Percentiles rank a stretch among this genome's conserved stretches.
Evolutionary conservation across 768 basidiomycete genomes (phyloP).

Genomic region (Lepiota brunneoincarnata): DNA sequence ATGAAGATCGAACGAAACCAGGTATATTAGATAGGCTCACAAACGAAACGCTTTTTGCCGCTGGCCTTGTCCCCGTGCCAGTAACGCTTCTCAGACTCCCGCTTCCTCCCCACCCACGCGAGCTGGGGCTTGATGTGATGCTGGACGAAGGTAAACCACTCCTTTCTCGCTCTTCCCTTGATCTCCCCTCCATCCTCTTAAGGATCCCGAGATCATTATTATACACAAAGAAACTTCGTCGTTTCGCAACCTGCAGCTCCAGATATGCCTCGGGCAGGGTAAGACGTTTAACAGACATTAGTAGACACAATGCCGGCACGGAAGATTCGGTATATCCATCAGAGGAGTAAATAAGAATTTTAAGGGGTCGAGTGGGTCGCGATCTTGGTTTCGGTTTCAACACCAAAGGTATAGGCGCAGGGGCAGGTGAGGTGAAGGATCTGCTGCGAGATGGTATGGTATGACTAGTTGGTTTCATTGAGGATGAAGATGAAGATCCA

Average conservation of each 20-base stretch:
- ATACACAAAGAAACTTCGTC: constrained; percentile 91
- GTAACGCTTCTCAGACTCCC: constrained; percentile 20
- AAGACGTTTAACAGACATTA: constrained; percentile 74
- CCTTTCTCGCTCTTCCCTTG: constrained; percentile 40
- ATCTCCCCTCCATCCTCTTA: constrained; percentile 59
- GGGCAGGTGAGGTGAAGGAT: constrained; percentile 31
- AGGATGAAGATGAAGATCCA: constrained; percentile 19
- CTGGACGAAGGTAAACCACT: not conserved
- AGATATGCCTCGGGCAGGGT: constrained; percentile 88
- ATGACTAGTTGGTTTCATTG: constrained; percentile 20
- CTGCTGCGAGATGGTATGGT: constrained; percentile 28
- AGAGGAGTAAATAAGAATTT: constrained; percentile 76
- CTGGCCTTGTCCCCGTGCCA: constrained; percentile 27
- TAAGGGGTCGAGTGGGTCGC: constrained; percentile 57
- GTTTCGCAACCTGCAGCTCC: constrained; percentile 79
- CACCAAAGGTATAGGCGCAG: constrained; percentile 18
- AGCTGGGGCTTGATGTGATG: not conserved
- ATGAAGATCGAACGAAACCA: constrained; percentile 13
- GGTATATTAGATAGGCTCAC: constrained; percentile 26
- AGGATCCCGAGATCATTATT: constrained; percentile 74
- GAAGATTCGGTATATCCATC: constrained; percentile 95
- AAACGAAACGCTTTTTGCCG: constrained; percentile 51
- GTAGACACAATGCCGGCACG: constrained; percentile 78
- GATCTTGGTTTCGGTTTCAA: constrained; percentile 21
- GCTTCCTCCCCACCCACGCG: constrained; percentile 6